Conservation (phyloP, 2,329 filamentous ascomycete species). For the Teratosphaeria gauchensis region DNA sequence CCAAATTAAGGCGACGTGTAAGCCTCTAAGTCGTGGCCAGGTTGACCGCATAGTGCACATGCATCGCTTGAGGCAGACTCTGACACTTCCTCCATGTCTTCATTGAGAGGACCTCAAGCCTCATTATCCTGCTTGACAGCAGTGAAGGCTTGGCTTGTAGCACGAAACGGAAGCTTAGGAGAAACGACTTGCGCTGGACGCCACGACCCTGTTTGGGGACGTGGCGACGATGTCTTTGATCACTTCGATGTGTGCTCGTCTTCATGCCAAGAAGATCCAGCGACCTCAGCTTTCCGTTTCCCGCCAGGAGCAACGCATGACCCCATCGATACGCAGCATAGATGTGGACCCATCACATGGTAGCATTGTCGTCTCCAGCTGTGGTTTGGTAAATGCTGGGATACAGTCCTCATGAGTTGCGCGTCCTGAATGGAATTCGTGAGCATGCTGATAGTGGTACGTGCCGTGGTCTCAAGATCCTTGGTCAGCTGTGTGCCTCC, state of each 20-base stretch:
- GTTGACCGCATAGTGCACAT: neutral
- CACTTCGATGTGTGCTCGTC: neutral
- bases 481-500: neutral
- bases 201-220: neutral
- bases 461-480: neutral
- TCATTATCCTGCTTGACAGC: neutral
- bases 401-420: neutral
- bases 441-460: neutral
- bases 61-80: neutral
- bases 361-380: neutral
- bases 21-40: neutral
- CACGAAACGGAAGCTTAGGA: neutral
- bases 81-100: neutral
- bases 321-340: neutral
- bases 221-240: neutral
- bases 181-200: neutral
- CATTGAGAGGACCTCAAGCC: neutral
- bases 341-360: neutral
- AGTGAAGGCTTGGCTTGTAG: neutral
- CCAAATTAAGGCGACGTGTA: neutral
- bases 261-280: neutral
- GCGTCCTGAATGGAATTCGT: neutral
- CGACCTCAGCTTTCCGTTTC: neutral
- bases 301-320: neutral
- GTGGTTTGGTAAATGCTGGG: neutral